Base-by-base conservation (phyloP, 352 stramenopile genomes). In the Globisporangium nagaii region DNA sequence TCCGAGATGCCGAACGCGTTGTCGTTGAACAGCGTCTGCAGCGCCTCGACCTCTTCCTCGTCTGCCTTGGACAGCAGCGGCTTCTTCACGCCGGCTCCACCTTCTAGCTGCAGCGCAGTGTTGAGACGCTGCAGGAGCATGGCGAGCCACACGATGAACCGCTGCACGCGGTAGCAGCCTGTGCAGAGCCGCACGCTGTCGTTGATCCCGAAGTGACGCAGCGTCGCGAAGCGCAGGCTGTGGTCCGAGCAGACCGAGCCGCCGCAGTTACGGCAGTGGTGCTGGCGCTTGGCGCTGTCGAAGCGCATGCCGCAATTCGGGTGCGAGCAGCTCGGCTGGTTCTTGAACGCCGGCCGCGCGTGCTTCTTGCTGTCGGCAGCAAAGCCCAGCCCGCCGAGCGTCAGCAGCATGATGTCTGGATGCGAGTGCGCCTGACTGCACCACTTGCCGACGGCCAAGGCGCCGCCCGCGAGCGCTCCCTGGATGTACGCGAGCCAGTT, bases 231-330 rank as follows among this genome's bases (percentile, higher is more conserved):
- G 13, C 74, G 72, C 20, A 71, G 79, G 62, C 83, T 93, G 61
- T 93, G 83, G 59, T 90, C 79, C 9, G 83, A 90, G 56, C 83
- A 93, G 17, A 90, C 73, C 0, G 79, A 86, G 19, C 78, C 78
- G 11, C 83, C 83, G 36, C 83, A 93, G 62, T 90, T 93, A 9
- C 79, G 80, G 36, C 83, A 93, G 63, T 93, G 79, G 49, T 93
- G 83, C 60, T 93, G 83, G 20, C 83, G 75, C 66, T 88, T 89
- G 3, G 78, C 76, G 51, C 69, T 84, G 51, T 93, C 83, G 47
- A 93, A 90, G 22, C 76, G 76, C 41, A 82, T 68, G n/a, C 64
- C 51, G 49, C 83, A 93, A 25, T 65, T 75, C 10, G 75, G 72
- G 34, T 90, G 79, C 27, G 63, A 71, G 60, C 83, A 93, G 30